Percentiles rank a stretch among this genome's conserved stretches.
These are phyloP conservation scores for Candida albicans DNA, from an alignment of 1,139 yeast genomes.

Conservation along the genomic window DNA sequence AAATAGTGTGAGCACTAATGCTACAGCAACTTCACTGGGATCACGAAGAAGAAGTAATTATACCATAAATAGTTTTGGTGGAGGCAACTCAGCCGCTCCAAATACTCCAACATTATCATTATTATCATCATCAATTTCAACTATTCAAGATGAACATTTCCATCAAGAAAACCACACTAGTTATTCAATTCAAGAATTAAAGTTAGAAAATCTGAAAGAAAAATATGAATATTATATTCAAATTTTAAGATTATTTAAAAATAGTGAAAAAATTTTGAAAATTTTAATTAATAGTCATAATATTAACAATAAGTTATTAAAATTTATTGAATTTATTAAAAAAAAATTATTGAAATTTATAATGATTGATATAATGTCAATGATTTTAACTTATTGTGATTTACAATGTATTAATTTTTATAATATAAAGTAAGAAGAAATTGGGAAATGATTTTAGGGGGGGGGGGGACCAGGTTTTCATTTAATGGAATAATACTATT, in stretches of 20 bases:
- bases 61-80: slow-evolving; percentile 6
- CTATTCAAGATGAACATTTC: slow-evolving; percentile 1
- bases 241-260: slow-evolving; percentile 20
- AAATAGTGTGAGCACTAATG: slow-evolving; percentile 27
- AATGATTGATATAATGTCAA: slow-evolving; percentile 38
- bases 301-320: slow-evolving; percentile 21
- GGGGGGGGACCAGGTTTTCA: no score
- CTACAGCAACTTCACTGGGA: slow-evolving; percentile 17
- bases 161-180: slow-evolving; percentile 9
- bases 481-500: neutral
- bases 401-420: slow-evolving; percentile 19
- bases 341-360: slow-evolving; percentile 38
- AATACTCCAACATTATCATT: slow-evolving; percentile 8
- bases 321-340: slow-evolving; percentile 40
- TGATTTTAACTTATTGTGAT: slow-evolving; percentile 39
- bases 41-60: slow-evolving; percentile 27
- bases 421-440: neutral
- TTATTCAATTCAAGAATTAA: slow-evolving; percentile 18
- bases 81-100: neutral
- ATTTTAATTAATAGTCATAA: slow-evolving; percentile 11
- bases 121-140: slow-evolving; percentile 7
- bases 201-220: slow-evolving; percentile 32
- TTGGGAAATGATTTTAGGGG: neutral
- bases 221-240: slow-evolving; percentile 43
- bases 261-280: slow-evolving; percentile 18